Evolutionary conservation across 148 eudicot genomes (phyloP), one percentile per base, ranked within the genome.

Genomic region (Polygonum aviculare): DNA sequence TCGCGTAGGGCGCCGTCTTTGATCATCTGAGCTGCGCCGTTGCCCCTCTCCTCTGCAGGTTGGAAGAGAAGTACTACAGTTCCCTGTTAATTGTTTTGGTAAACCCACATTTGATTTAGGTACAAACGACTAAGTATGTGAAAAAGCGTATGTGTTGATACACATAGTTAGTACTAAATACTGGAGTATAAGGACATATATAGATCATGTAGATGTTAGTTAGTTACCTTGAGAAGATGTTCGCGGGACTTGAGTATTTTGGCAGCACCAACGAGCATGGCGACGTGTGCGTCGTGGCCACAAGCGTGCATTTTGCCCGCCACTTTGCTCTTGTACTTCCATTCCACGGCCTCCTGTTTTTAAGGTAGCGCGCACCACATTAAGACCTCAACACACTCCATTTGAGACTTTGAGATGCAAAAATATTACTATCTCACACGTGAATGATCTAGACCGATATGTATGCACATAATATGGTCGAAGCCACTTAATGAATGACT

Each of bases 41-140:
- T 90, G 47, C 94, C 94, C 31, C 89, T 89, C 79, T 92, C 97
- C 69, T 92, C 97, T 69, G 94, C 97, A 62, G 97, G 97, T 52
- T 92, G 97, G 80, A 90, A 92, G 12, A 92, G 16, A 7, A 92
- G 79, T 49, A 90, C 75, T 39, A 90, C 97, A 0, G 94, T 38
- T 45, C 73, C 70, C 75, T 62, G 54, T 26, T 63, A 1, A 69
- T 57, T 21, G 31, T 21, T 21, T n/a, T 57, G 63, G 22, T 6
- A 2, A 57, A 21, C 26, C 21, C 0, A n/a, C 62, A n/a, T 7
- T 55, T n/a, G 2, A 12, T 54, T 54, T 0, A 55, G 3, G 19
- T 51, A 5, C 57, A 51, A 51, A 15, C 21, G 16, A 51, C n/a
- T 51, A 15, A 51, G 31, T 26, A 26, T 26, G 31, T 26, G n/a